phyloP scores from a whole-genome alignment of 495 filamentous ascomycete species.

The Neurospora sp. region DNA sequence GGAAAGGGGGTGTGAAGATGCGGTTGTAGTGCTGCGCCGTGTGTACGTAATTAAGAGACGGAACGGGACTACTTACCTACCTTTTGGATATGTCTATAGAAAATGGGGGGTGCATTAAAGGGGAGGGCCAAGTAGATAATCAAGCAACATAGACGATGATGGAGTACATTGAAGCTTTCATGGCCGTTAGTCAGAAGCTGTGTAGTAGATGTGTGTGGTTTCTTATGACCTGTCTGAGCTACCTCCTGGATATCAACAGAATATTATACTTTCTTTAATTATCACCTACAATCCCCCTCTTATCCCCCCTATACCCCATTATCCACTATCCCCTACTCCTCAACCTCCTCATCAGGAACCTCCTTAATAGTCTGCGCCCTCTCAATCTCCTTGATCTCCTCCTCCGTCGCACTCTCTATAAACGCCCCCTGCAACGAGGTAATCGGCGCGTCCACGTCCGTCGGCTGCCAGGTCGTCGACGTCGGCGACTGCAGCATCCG shows the following conservation, averaged over 20 bases:
- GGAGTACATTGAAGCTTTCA: not conserved
- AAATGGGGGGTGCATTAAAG: not conserved
- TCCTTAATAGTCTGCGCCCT: slow-evolving; percentile 29
- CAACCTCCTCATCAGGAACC: slow-evolving; percentile 15
- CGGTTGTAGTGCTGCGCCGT: not conserved
- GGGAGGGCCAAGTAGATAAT: not conserved
- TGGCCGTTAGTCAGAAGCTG: not conserved
- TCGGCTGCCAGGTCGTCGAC: slow-evolving; percentile 35
- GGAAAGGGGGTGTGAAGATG: not conserved
- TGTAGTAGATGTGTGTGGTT: not conserved
- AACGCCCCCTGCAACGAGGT: slow-evolving; percentile 22
- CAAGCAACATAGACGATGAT: not conserved
- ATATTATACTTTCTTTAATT: not conserved
- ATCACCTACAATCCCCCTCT: not conserved
- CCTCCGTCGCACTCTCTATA: slow-evolving; percentile 18
- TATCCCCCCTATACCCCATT: not conserved
- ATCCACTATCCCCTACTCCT: slow-evolving; percentile 10
- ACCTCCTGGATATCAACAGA: not conserved
- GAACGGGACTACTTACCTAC: not conserved
- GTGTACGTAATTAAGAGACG: not conserved
- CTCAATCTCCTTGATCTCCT: slow-evolving; percentile 31
- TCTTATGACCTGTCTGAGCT: not conserved
- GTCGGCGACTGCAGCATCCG: slow-evolving; percentile 35
- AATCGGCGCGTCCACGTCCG: slow-evolving; percentile 24
- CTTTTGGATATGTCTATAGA: not conserved